Evolutionary conservation across 306 rosid species (phyloP).

Genomic region (Ceratonia siliqua): DNA sequence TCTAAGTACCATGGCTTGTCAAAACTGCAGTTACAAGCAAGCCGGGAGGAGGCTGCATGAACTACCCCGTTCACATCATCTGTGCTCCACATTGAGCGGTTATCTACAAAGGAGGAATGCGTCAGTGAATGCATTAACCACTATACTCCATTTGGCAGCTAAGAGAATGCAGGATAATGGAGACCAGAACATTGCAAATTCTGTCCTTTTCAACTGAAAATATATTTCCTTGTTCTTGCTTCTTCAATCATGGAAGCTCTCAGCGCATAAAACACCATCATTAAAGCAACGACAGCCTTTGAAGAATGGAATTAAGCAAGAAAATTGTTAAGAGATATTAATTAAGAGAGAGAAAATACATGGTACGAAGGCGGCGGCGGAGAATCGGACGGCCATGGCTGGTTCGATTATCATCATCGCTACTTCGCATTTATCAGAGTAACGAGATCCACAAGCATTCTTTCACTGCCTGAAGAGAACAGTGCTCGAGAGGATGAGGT

Average conservation of each 20-base stretch:
- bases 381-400: slow-evolving; percentile 67
- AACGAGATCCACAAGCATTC: slow-evolving; percentile 26
- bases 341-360: slow-evolving; percentile 43
- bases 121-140: background rate
- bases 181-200: background rate
- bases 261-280: background rate
- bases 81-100: slow-evolving; percentile 74
- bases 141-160: background rate
- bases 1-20: slow-evolving; percentile 58
- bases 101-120: slow-evolving; percentile 39
- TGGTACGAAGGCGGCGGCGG: slow-evolving; percentile 43
- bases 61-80: slow-evolving; percentile 57
- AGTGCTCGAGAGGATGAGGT: slow-evolving; percentile 49
- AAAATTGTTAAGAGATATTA: background rate
- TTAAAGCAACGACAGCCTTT: background rate
- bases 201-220: background rate
- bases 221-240: background rate
- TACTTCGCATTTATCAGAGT: background rate
- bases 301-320: background rate
- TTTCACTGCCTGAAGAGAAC: background rate
- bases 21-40: slow-evolving; percentile 50
- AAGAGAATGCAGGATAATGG: slow-evolving; percentile 16
- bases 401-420: slow-evolving; percentile 62
- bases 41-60: slow-evolving; percentile 55
- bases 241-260: background rate